A percentile compares a stretch with the other conserved stretches of the same genome.
phyloP scores from a whole-genome alignment of 2,329 filamentous ascomycete genomes.

The Boeremia exigua region DNA sequence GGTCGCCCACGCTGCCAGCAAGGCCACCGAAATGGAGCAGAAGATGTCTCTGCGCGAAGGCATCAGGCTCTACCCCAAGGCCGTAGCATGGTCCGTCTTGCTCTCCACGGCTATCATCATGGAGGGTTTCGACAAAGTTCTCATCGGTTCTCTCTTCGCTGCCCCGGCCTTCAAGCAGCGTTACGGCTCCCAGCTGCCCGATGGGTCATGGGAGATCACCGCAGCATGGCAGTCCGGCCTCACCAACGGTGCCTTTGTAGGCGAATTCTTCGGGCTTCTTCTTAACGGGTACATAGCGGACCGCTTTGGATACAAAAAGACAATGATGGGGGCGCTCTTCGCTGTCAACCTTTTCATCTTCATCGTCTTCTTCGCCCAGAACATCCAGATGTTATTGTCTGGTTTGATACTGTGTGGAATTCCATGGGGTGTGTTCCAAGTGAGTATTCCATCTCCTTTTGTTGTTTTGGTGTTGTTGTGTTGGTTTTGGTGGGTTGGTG shows the following conservation, averaged over 20 bases:
- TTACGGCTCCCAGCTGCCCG: conserved; percentile 48
- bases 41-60: conserved; percentile 69
- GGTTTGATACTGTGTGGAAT: too few species aligned
- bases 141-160: conserved; percentile 78
- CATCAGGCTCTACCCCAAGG: conserved; percentile 83
- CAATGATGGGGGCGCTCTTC: conserved; percentile 44
- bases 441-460: too few species aligned
- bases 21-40: conserved; percentile 53
- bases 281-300: conserved; percentile 55
- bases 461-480: too few species aligned
- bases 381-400: too few species aligned
- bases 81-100: conserved; percentile 79
- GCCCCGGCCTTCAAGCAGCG: conserved; percentile 53
- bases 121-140: conserved; percentile 85
- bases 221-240: conserved; percentile 56
- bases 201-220: conserved; percentile 51
- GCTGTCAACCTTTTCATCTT: conserved; percentile 43
- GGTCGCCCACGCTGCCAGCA: conserved; percentile 40
- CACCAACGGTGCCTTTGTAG: conserved; percentile 54
- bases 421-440: conserved; percentile 55
- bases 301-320: conserved; percentile 50
- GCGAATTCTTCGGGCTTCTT: conserved; percentile 54
- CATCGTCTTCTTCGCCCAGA: conserved; percentile 46
- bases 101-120: conserved; percentile 89
- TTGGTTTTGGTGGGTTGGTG: too few species aligned